These are phyloP conservation scores for Chloridella minuta DNA, from an alignment of 352 stramenopile species.

Conservation along the genomic window DNA sequence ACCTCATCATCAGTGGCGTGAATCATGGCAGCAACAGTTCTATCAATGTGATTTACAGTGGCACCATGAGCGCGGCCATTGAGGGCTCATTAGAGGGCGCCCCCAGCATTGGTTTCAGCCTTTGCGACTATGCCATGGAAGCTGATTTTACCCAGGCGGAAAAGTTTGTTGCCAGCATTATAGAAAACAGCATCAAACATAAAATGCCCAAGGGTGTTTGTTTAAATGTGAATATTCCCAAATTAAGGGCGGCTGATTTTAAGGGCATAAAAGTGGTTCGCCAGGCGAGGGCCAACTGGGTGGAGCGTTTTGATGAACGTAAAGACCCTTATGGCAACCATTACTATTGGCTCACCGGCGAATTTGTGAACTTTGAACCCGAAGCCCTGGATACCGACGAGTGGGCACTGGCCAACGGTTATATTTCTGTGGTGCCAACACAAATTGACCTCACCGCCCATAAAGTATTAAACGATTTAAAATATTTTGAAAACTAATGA, in stretches of 20 bases:
- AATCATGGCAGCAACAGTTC: neutral
- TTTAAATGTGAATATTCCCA: neutral
- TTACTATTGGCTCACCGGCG: neutral
- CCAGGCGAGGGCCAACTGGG: neutral
- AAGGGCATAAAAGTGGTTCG: neutral
- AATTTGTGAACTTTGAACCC: neutral
- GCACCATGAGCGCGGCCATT: neutral
- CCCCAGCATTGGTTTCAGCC: neutral
- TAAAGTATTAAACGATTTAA: neutral
- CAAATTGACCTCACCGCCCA: neutral
- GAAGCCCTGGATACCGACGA: neutral
- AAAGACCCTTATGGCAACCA: neutral
- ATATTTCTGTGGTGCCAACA: neutral
- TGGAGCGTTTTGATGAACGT: neutral
- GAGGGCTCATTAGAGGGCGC: neutral
- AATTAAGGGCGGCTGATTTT: neutral
- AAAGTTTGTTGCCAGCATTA: neutral
- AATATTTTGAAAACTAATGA: neutral
- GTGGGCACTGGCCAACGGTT: neutral
- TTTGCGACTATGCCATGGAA: neutral
- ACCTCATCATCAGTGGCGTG: neutral
- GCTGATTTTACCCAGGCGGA: neutral
- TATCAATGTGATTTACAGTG: constrained; percentile 2
- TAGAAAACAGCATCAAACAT: neutral
- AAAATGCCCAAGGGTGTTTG: neutral